phyloP scores from a whole-genome alignment of 495 filamentous ascomycete genomes.

The Penicillium herquei region DNA sequence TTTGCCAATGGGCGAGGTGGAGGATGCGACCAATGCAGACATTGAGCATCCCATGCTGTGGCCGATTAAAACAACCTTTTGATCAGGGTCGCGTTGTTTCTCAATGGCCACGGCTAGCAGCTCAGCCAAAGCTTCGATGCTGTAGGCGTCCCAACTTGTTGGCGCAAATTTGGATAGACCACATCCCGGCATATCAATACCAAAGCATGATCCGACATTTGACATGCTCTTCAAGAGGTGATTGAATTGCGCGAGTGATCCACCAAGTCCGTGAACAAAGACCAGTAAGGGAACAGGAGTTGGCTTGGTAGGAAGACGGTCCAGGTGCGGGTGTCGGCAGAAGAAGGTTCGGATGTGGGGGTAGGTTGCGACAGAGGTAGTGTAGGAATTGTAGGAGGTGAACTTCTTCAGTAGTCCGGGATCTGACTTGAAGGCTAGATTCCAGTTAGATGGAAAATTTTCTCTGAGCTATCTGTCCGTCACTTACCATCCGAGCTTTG shows the following conservation, averaged over 20 bases:
- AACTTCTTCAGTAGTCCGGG: conserved; percentile 76
- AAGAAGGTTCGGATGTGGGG: conserved; percentile 80
- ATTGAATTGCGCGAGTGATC: conserved; percentile 84
- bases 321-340: conserved; percentile 73
- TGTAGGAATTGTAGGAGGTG: conserved; percentile 69
- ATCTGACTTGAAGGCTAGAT: conserved; percentile 52
- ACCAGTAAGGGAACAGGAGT: conserved; percentile 79
- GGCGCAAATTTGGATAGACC: conserved; percentile 73
- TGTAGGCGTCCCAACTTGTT: conserved; percentile 75
- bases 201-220: conserved; percentile 83
- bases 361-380: conserved; percentile 67
- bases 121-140: conserved; percentile 69
- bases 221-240: conserved; percentile 78
- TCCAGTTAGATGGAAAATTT: conserved; percentile 5
- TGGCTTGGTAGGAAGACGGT: conserved; percentile 70
- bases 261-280: conserved; percentile 89
- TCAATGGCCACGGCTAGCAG: conserved; percentile 72
- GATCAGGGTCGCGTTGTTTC: conserved; percentile 64
- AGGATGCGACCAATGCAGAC: conserved; percentile 69
- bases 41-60: conserved; percentile 88
- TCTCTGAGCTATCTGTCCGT: not conserved
- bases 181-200: conserved; percentile 87
- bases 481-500: conserved; percentile 34
- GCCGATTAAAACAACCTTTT: conserved; percentile 76
- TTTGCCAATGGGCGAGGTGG: conserved; percentile 44